Evolutionary conservation across 768 basidiomycete genomes (phyloP), one percentile per base, ranked within the genome.

Genomic region (Suillus lakei): DNA sequence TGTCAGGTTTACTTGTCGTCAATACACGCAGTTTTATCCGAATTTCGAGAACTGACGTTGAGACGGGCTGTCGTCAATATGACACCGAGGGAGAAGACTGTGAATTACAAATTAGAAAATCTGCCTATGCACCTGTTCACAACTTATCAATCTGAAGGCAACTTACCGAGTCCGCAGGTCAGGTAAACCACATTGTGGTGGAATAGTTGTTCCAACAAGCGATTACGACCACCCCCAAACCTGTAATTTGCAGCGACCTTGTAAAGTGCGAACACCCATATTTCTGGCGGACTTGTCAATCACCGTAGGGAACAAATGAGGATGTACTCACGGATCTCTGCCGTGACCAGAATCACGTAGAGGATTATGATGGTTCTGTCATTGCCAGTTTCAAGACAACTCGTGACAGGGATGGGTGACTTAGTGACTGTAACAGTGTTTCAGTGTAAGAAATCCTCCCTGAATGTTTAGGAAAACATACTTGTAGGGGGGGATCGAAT

Each of bases 251-350:
- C 6, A 21, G 18, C 38, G 18, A 18, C 26, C 18, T 59, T 59
- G 58, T 59, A 59, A 26, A 59, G 26, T 28, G 58, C 26, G 18
- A 59, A 59, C 16, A 3, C 15, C 58, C 58, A 59, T 59, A 59
- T 59, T 28, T 59, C 58, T 59, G 38, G 26, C 8, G 38, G 10
- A 59, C 26, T n/a, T 7, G 6, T 28, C 23, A 28, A 13, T 26
- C 21, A 21, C 23, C 18, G n/a, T 59, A 41, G 26, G 26, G 18
- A 39, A 39, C n/a, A 15, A 21, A 28, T 1, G 26, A 41, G 8
- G 16, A 3, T 13, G 1, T 28, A 41, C 58, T 59, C 38, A 41
- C 38, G 58, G 18, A 59, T 59, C 38, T 59, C 58, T 26, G 18
- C 9, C 32, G 10, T 10, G 12, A 28, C 18, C 9, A 59, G 38